Percentiles rank a stretch among this genome's conserved stretches.
phyloP scores from a whole-genome alignment of 2,329 filamentous ascomycete genomes.

The Ophiostoma ulmi region DNA sequence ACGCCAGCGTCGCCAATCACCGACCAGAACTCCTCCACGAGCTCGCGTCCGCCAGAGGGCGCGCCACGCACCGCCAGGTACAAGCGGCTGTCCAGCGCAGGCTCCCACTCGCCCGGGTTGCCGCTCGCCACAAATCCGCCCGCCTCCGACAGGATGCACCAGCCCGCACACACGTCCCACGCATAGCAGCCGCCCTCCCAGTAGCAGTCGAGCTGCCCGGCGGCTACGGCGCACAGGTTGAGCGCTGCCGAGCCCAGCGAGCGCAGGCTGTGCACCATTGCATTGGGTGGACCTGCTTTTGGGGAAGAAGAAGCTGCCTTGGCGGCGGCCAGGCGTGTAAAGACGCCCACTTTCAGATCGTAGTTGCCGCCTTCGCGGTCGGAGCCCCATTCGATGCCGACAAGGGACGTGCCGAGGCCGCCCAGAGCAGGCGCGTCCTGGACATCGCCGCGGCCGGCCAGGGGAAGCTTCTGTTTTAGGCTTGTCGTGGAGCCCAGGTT shows the following conservation, averaged over 20 bases:
- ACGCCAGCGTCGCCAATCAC: conserved; percentile 49
- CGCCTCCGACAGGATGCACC: conserved; percentile 69
- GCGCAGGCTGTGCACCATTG: conserved; percentile 72
- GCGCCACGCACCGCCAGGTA: conserved; percentile 61
- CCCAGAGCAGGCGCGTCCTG: conserved; percentile 50
- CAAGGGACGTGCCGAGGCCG: conserved; percentile 57
- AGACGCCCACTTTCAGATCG: conserved; percentile 62
- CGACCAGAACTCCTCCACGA: conserved; percentile 61
- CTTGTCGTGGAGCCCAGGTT: conserved; percentile 32
- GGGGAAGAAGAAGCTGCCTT: neutral
- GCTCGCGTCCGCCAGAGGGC: conserved; percentile 53
- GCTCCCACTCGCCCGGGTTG: conserved; percentile 68
- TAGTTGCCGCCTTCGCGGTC: conserved; percentile 66
- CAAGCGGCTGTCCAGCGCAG: conserved; percentile 52
- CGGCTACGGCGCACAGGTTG: conserved; percentile 67
- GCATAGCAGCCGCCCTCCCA: conserved; percentile 84
- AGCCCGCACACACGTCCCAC: conserved; percentile 79
- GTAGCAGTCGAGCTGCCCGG: conserved; percentile 66
- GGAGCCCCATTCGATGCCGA: conserved; percentile 70
- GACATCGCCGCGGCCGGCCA: conserved; percentile 36
- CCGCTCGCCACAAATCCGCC: conserved; percentile 68
- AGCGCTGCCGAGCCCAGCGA: conserved; percentile 67
- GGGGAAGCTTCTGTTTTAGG: conserved; percentile 35
- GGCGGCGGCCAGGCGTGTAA: conserved; percentile 52
- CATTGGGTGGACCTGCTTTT: conserved; percentile 46